A percentile compares a stretch with the other conserved stretches of the same genome.
Evolutionary conservation across 306 rosid genomes (phyloP).

Genomic region (Ammopiptanthus mongolicus): DNA sequence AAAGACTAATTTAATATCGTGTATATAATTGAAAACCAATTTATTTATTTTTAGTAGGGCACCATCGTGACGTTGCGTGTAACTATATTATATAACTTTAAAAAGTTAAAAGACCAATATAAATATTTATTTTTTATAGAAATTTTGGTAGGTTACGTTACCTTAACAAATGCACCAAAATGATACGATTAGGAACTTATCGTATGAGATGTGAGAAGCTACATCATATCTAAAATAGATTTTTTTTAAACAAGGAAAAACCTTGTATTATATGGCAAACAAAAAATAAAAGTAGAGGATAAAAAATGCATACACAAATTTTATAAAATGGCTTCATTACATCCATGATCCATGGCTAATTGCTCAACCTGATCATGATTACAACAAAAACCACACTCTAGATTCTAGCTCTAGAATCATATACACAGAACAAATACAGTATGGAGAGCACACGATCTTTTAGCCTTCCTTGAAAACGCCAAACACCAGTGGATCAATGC

Average conservation of each 20-base stretch:
- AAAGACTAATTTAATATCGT: too few relatives aligned
- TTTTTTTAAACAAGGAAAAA: background rate
- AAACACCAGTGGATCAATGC: background rate
- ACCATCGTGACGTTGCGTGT: too few relatives aligned
- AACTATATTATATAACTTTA: too few relatives aligned
- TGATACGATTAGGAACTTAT: background rate
- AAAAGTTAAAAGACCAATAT: too few relatives aligned
- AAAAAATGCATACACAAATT: background rate
- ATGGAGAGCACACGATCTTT: background rate
- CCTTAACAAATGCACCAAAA: background rate
- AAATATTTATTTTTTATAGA: too few relatives aligned
- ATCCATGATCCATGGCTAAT: conserved; percentile 28
- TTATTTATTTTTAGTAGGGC: too few relatives aligned
- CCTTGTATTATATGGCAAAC: background rate
- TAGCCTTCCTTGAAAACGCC: conserved; percentile 17
- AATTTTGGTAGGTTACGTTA: background rate
- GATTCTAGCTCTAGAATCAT: conserved; percentile 31
- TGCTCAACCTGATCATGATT: conserved; percentile 18
- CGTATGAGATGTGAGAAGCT: background rate
- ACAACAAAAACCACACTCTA: conserved; percentile 7
- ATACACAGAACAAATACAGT: conserved; percentile 30
- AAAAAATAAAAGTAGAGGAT: background rate
- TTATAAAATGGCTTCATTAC: conserved; percentile 12
- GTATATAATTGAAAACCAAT: too few relatives aligned
- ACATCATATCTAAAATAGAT: background rate